These are phyloP conservation scores for Coniochaeta sp. DNA, from an alignment of 2,329 filamentous ascomycete species.

Conservation along the genomic window DNA sequence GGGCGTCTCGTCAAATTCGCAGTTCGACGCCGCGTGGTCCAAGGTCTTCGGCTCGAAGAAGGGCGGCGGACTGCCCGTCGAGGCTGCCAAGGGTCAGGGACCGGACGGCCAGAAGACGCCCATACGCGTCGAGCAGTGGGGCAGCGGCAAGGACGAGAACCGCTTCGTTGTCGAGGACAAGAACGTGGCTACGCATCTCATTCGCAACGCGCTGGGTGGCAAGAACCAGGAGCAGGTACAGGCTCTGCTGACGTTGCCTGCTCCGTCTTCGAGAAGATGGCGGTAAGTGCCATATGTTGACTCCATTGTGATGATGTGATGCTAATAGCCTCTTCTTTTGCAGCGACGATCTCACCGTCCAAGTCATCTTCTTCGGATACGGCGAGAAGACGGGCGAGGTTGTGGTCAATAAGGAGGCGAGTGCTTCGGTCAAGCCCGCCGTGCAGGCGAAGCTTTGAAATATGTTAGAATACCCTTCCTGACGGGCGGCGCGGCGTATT, in stretches of 20 bases:
- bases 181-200: slow-evolving; percentile 91
- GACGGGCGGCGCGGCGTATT: background rate
- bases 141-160: slow-evolving; percentile 63
- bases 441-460: slow-evolving; percentile 23
- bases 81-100: slow-evolving; percentile 44
- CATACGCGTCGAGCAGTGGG: slow-evolving; percentile 87
- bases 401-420: slow-evolving; percentile 79
- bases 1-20: slow-evolving; percentile 42
- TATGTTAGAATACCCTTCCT: background rate
- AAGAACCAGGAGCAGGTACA: slow-evolving; percentile 91
- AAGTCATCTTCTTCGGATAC: slow-evolving; percentile 97
- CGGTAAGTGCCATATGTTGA: slow-evolving; percentile 49
- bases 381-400: slow-evolving; percentile 70
- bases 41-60: slow-evolving; percentile 50
- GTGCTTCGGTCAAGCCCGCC: slow-evolving; percentile 40
- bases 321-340: background rate
- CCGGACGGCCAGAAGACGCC: slow-evolving; percentile 73
- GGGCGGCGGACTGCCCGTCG: slow-evolving; percentile 60
- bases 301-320: background rate
- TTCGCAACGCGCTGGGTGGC: slow-evolving; percentile 89
- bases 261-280: slow-evolving; percentile 86
- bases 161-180: slow-evolving; percentile 93
- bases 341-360: slow-evolving; percentile 91
- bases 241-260: slow-evolving; percentile 81
- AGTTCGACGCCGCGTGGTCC: slow-evolving; percentile 63